Conservation (phyloP, 106 monocot species). For the Dendrobium officinale region DNA sequence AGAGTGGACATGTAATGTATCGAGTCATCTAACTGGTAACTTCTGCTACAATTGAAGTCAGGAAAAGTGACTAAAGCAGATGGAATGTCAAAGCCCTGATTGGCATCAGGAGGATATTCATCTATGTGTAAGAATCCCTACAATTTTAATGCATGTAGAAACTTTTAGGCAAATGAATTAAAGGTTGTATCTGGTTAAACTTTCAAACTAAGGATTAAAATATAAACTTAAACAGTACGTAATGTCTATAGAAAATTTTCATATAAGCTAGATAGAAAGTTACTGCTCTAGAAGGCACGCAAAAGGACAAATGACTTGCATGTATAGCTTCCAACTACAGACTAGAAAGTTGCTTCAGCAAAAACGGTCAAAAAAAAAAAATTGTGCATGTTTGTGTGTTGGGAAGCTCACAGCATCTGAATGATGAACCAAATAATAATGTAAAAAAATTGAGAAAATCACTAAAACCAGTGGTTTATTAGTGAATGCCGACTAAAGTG, state of each 20-base stretch:
- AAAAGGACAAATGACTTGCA: background rate
- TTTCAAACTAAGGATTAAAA: background rate
- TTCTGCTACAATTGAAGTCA: slow-evolving; percentile 42
- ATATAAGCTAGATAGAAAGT: background rate
- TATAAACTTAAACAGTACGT: background rate
- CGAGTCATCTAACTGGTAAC: slow-evolving; percentile 29
- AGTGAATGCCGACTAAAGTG: background rate
- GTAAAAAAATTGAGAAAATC: background rate
- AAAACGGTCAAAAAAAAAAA: background rate
- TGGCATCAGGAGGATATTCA: slow-evolving; percentile 98
- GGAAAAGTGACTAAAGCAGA: slow-evolving; percentile 85
- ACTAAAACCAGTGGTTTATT: background rate
- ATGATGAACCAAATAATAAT: background rate
- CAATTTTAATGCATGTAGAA: background rate
- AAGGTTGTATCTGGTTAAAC: background rate
- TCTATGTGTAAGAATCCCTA: slow-evolving; percentile 97
- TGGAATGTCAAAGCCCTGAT: slow-evolving; percentile 99
- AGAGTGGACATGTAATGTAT: slow-evolving; percentile 27
- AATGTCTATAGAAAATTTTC: background rate
- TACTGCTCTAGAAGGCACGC: background rate
- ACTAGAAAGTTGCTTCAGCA: background rate
- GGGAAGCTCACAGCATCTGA: background rate
- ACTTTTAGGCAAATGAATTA: background rate
- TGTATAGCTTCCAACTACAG: background rate
- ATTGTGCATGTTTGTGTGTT: background rate